Conservation (phyloP, 495 filamentous ascomycete species). For the Aspergillus hancockii region DNA sequence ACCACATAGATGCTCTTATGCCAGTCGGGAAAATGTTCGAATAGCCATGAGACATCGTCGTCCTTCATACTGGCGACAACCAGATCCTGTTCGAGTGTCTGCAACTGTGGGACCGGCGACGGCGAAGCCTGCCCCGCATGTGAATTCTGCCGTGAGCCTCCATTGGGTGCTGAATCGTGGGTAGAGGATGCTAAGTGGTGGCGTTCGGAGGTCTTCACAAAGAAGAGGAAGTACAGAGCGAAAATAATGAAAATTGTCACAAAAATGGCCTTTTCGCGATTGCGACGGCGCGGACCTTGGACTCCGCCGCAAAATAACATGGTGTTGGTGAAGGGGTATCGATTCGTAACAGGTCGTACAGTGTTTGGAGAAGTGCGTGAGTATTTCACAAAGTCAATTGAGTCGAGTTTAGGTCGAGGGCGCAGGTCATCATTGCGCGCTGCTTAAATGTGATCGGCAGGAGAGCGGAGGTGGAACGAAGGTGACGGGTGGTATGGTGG, state of each 20-base stretch:
- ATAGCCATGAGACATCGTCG: constrained; percentile 60
- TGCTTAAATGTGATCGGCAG: neutral
- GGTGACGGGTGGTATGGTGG: neutral
- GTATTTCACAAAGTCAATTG: neutral
- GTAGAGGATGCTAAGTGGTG: constrained; percentile 23
- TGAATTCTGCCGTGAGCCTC: constrained; percentile 19
- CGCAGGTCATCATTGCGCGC: constrained; percentile 5
- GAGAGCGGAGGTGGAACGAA: neutral
- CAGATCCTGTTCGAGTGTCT: constrained; percentile 44
- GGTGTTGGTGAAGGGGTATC: constrained; percentile 10
- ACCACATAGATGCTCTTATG: constrained; percentile 54
- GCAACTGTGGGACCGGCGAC: constrained; percentile 17
- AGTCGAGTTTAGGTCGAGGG: neutral
- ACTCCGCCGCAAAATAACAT: constrained; percentile 45
- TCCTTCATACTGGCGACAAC: constrained; percentile 55
- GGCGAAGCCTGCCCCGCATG: constrained; percentile 30
- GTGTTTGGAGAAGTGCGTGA: neutral
- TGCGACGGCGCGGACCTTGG: constrained; percentile 44
- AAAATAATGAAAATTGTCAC: constrained; percentile 43
- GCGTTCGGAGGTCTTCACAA: constrained; percentile 27
- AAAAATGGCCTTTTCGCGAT: constrained; percentile 42
- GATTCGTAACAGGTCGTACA: neutral
- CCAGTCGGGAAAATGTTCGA: constrained; percentile 49
- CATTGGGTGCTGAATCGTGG: constrained; percentile 23
- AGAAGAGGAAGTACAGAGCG: constrained; percentile 44